phyloP scores from a whole-genome alignment of 2,329 filamentous ascomycete genomes.

The Pseudogymnoascus sp. region DNA sequence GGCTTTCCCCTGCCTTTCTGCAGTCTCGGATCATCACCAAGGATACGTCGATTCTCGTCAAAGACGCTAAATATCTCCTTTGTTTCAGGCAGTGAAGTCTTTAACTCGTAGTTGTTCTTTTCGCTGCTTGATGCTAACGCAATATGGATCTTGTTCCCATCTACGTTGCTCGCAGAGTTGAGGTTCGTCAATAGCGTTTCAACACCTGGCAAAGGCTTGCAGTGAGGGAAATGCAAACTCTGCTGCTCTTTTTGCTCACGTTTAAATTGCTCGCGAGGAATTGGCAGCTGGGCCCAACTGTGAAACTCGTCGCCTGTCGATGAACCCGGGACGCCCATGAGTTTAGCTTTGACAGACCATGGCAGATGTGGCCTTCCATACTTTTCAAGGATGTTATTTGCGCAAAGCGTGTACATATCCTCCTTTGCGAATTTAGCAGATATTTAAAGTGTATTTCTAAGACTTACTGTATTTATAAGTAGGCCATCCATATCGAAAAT shows the following conservation, averaged over 20 bases:
- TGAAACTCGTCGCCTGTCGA: conserved; percentile 55
- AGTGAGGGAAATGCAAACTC: conserved; percentile 60
- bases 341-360: conserved; percentile 87
- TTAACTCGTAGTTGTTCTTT: neutral
- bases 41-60: conserved; percentile 60
- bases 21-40: conserved; percentile 81
- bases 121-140: conserved; percentile 70
- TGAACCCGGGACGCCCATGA: conserved; percentile 36
- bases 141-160: conserved; percentile 43
- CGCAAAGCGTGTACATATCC: conserved; percentile 70
- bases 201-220: conserved; percentile 73
- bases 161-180: conserved; percentile 13
- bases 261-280: conserved; percentile 61
- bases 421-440: conserved; percentile 46
- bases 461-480: conserved; percentile 67
- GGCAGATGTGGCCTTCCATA: conserved; percentile 71
- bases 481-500: conserved; percentile 99
- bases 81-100: neutral
- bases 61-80: conserved; percentile 57
- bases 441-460: neutral
- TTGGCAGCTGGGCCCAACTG: conserved; percentile 80
- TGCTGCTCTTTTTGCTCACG: conserved; percentile 57
- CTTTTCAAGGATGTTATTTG: conserved; percentile 72
- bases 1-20: conserved; percentile 80
- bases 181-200: conserved; percentile 58